These are phyloP conservation scores for Bruguiera gymnorhiza DNA, from an alignment of 345 rosid genomes.

Conservation along the genomic window DNA sequence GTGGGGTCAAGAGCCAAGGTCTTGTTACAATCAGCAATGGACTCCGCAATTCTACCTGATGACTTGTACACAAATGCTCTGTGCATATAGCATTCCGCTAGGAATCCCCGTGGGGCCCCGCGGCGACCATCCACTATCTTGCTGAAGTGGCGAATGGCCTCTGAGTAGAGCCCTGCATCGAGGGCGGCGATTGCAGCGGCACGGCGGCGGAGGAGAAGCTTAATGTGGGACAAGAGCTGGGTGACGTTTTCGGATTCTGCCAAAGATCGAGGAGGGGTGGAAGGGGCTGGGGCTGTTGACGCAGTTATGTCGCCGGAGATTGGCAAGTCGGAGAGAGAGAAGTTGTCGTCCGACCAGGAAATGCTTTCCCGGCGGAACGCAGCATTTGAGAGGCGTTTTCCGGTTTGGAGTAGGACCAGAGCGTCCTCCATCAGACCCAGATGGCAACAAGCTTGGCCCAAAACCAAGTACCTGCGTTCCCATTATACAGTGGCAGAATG, in stretches of 20 bases:
- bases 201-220: conserved; percentile 83
- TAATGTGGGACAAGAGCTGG: conserved; percentile 72
- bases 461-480: conserved; percentile 56
- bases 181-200: conserved; percentile 86
- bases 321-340: conserved; percentile 43
- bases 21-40: conserved; percentile 88
- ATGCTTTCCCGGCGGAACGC: conserved; percentile 90
- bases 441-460: conserved; percentile 96
- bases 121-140: conserved; percentile 92
- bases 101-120: conserved; percentile 84
- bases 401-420: conserved; percentile 87
- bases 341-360: conserved; percentile 87
- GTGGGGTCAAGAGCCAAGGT: conserved; percentile 82
- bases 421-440: conserved; percentile 98
- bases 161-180: conserved; percentile 69
- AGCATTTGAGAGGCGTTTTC: conserved; percentile 86
- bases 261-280: conserved; percentile 50
- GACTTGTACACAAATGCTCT: conserved; percentile 74
- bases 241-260: conserved; percentile 53
- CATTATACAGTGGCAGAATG: background rate
- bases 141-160: conserved; percentile 88
- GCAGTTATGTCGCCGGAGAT: conserved; percentile 24
- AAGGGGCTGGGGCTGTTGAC: conserved; percentile 46
- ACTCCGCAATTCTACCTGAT: conserved; percentile 73
- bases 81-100: conserved; percentile 85